Percentiles rank a stretch among this genome's conserved stretches.
These are phyloP conservation scores for Musa troglodytarum DNA, from an alignment of 176 grass and related monocot genomes.

Conservation along the genomic window DNA sequence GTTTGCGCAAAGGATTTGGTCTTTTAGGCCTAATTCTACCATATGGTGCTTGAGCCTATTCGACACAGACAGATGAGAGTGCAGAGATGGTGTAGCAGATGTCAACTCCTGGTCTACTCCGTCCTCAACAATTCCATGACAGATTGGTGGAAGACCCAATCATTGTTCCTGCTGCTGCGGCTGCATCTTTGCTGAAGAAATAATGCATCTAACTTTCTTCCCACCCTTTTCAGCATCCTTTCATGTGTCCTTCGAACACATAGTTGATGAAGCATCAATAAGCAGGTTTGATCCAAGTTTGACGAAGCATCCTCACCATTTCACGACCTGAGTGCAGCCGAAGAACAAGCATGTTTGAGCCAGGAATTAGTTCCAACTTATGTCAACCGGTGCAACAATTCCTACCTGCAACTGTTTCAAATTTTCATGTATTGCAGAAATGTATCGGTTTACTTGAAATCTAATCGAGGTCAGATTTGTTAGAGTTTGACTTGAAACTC, in stretches of 20 bases:
- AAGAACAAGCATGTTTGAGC: no score
- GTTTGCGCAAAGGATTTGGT: no score
- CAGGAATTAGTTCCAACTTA: no score
- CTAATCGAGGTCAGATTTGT: no score
- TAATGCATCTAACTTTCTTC: not conserved
- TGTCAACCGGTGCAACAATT: no score
- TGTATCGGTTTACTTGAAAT: no score
- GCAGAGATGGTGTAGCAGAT: not conserved
- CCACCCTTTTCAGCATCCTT: not conserved
- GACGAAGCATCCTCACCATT: not conserved
- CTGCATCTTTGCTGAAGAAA: not conserved
- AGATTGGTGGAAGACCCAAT: constrained; percentile 5
- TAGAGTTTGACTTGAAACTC: no score
- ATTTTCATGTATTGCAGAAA: no score
- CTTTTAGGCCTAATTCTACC: no score
- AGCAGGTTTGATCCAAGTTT: no score
- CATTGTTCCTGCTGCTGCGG: not conserved
- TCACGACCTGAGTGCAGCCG: not conserved
- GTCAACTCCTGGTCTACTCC: not conserved
- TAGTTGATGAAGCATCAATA: no score
- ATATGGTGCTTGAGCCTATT: not conserved
- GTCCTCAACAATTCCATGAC: not conserved
- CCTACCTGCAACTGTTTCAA: no score
- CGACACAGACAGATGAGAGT: not conserved
- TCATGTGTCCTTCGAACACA: not conserved